Conservation (phyloP, 768 basidiomycete species). For the Pisolithus microcarpus region DNA sequence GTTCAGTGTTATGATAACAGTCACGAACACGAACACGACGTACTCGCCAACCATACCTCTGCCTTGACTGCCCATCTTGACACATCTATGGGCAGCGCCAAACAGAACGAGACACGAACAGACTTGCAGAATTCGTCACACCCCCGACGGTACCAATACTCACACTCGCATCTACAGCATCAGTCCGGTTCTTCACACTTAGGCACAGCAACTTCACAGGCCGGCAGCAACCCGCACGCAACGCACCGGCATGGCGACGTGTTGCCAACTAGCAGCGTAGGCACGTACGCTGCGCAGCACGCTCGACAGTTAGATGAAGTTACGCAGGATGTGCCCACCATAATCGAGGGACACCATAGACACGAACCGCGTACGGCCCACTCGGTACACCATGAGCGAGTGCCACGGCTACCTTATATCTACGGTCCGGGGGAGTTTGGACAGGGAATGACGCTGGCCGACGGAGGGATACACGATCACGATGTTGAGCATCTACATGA, state of each 20-base stretch:
- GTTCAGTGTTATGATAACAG: too few relatives aligned
- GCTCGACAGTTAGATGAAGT: neutral
- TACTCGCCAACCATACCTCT: too few relatives aligned
- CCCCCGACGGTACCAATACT: neutral
- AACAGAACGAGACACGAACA: neutral
- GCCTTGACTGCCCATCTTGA: too few relatives aligned
- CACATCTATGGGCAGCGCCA: too few relatives aligned
- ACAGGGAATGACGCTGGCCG: neutral
- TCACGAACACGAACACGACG: too few relatives aligned
- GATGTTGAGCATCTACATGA: neutral
- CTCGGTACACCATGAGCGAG: slow-evolving; percentile 23
- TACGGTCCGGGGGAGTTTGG: slow-evolving; percentile 14
- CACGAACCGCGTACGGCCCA: slow-evolving; percentile 25
- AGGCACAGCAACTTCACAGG: neutral
- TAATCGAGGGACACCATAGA: slow-evolving; percentile 32
- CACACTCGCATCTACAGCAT: neutral
- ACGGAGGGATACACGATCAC: slow-evolving; percentile 1
- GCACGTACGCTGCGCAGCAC: neutral
- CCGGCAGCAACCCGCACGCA: neutral
- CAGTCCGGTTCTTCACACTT: neutral
- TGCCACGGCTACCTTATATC: slow-evolving; percentile 12
- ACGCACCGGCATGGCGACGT: too few relatives aligned
- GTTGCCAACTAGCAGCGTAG: too few relatives aligned
- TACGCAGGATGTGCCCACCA: neutral
- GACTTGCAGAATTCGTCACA: neutral